Conservation (phyloP, 1,284 basidiomycete genomes). For the Ceratobasidium sp. region DNA sequence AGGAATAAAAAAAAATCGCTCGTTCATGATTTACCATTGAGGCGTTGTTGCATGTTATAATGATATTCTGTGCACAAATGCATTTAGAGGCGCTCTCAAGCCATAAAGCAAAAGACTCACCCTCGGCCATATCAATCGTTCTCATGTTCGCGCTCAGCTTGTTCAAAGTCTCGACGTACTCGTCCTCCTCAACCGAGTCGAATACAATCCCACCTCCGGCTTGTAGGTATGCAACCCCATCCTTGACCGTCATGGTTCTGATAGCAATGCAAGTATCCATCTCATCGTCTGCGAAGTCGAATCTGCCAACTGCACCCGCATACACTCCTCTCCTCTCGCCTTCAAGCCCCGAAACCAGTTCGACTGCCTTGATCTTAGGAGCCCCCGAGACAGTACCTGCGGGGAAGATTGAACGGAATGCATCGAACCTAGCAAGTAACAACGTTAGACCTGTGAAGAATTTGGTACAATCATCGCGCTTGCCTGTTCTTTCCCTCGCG, state of each 20-base stretch:
- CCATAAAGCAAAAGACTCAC: conserved; percentile 62
- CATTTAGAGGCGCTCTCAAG: not conserved
- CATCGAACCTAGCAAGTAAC: conserved; percentile 81
- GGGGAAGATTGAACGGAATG: conserved; percentile 98
- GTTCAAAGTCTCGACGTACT: conserved; percentile 96
- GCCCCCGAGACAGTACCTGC: conserved; percentile 99
- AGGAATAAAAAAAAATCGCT: not conserved
- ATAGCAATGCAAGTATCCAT: conserved; percentile 99
- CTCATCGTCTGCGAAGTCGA: conserved; percentile 93
- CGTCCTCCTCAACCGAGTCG: conserved; percentile 97
- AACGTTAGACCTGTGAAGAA: not conserved
- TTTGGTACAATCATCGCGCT: conserved; percentile 35
- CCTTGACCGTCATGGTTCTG: conserved; percentile 97
- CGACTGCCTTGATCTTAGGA: conserved; percentile 98
- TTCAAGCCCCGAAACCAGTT: conserved; percentile 89
- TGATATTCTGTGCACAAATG: conserved; percentile 64
- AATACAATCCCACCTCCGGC: conserved; percentile 98
- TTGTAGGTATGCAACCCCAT: conserved; percentile 92
- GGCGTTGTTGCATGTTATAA: conserved; percentile 67
- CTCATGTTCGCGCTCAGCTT: conserved; percentile 90
- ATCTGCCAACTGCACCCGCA: conserved; percentile 96
- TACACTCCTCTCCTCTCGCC: conserved; percentile 93
- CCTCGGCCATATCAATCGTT: conserved; percentile 89
- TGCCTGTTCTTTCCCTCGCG: conserved; percentile 86
- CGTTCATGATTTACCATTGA: conserved; percentile 5